Percentiles rank a stretch among this genome's conserved stretches.
These are phyloP conservation scores for Mycena citricolor DNA, from an alignment of 1,284 basidiomycete species.

Conservation along the genomic window DNA sequence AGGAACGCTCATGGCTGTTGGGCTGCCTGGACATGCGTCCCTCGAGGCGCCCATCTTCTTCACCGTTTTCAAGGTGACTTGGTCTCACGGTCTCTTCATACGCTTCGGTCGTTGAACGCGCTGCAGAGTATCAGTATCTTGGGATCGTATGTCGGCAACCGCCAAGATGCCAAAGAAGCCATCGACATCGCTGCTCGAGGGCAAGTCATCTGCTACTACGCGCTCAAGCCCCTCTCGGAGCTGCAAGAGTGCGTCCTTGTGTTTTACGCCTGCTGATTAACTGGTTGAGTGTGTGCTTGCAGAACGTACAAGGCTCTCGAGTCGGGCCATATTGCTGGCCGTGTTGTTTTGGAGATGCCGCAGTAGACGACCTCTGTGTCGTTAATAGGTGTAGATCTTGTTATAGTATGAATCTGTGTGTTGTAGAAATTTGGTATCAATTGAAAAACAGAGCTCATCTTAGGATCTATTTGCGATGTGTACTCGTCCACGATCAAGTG, in stretches of 20 bases:
- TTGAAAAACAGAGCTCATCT: too few relatives aligned
- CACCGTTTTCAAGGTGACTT: conserved; percentile 69
- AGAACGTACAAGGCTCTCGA: conserved; percentile 59
- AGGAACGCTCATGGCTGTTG: conserved; percentile 74
- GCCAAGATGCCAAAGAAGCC: conserved; percentile 75
- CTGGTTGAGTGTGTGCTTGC: conserved; percentile 1
- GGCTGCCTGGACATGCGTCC: conserved; percentile 61
- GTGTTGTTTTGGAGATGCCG: conserved; percentile 58
- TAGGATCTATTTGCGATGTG: too few relatives aligned
- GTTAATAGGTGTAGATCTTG: not conserved
- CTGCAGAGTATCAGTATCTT: conserved; percentile 58
- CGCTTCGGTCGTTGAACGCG: not conserved
- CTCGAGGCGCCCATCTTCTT: conserved; percentile 74
- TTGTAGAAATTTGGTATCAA: too few relatives aligned
- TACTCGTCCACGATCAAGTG: too few relatives aligned
- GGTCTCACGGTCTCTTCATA: conserved; percentile 1
- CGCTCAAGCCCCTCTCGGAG: conserved; percentile 48
- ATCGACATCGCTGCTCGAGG: conserved; percentile 70
- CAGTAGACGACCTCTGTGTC: conserved; percentile 28
- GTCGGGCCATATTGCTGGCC: conserved; percentile 56
- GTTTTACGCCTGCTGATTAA: not conserved
- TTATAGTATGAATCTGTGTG: too few relatives aligned
- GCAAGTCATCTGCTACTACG: conserved; percentile 61
- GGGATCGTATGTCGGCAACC: conserved; percentile 76
- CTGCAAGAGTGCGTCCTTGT: conserved; percentile 48